Base-by-base conservation (phyloP, 257 asterid species). In the Lycium barbarum region DNA sequence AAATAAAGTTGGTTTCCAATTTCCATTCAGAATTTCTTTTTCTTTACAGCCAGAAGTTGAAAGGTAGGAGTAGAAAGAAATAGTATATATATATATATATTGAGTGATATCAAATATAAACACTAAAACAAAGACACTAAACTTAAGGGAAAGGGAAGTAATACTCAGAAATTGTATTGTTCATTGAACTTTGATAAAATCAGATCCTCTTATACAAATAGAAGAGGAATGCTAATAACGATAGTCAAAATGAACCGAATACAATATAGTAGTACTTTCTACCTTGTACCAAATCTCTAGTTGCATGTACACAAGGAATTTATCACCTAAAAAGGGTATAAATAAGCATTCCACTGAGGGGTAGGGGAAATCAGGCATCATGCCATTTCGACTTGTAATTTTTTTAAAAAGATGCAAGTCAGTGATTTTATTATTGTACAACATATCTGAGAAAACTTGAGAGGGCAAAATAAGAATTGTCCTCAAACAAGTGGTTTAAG, bases 401-500 rank as follows among this genome's bases (percentile, higher is more conserved):
- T 51, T 83, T 53, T 14, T 18, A 81, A 35, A 18, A 80, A 67
- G 43, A 49, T 18, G 3, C 13, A 49, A 83, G 66, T 26, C 18
- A 15, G 17, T 33, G 61, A 54, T 3, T 36, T 83, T 67, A 36
- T 38, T 3, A 76, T 53, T 51, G 70, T 51, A 47, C 61, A 22
- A 83, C 80, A 66, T 54, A 66, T 49, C 35, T 2, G 3, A 12
- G 54, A 51, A 26, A 40, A 18, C 79, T 35, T 53, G 22, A 35
- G 12, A 53, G 26, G 59, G n/a, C 26, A 47, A 26, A 76, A 15
- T 20, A 0, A 51, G 47, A 51, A 13, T 26, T 68, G 40, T 51
- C 81, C 81, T 49, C 82, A 51, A 76, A 76, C 63, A 76, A 53
- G 63, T 76, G 63, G 82, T 14, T 53, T 36, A 76, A 51, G 62